Evolutionary conservation across 441 rosid species (phyloP), one percentile per base, ranked within the genome.

Genomic region (Gossypium gossypioides): DNA sequence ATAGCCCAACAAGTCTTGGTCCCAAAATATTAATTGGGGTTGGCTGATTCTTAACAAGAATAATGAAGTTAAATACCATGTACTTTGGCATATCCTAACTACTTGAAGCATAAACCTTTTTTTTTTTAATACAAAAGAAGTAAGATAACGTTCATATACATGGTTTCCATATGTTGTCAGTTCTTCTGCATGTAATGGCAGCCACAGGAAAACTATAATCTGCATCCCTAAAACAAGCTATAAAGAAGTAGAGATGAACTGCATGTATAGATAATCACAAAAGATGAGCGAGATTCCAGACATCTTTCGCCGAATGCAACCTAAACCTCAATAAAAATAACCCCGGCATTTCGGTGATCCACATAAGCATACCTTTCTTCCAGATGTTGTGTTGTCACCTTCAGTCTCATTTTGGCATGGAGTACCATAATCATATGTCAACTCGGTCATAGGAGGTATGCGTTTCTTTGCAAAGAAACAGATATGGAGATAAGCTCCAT

Each of bases 301-400:
- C 22, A 37, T 66, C 57, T 24, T 66, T 66, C 13, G 55, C 13
- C 3, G 21, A 22, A 46, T 21, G 56, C 21, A 65, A 42, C 22
- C 66, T 22, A 42, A 22, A 57, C 63, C 32, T 78, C 77, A 78
- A 58, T 63, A 74, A 19, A 88, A 90, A 68, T 70, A 76, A 27
- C 89, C 91, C 51, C 80, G 81, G 68, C 93, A 90, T 15, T 65
- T 80, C 34, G 74, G 73, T 5, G 88, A 85, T 74, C 89, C 88
- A 72, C 93, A 90, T n/a, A 84, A 73, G 72, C 96, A 90, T 80
- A 65, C 84, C 77, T 75, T 81, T 75, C 78, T 88, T 56, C 77
- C 79, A 32, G 61, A 54, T 50, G 74, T 60, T 18, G 56, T 6
- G 12, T 67, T 68, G 67, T 51, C 71, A 71, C 64, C 66, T 44